phyloP scores from a whole-genome alignment of 2,329 filamentous ascomycete genomes.

The Rhinocladiella similis region DNA sequence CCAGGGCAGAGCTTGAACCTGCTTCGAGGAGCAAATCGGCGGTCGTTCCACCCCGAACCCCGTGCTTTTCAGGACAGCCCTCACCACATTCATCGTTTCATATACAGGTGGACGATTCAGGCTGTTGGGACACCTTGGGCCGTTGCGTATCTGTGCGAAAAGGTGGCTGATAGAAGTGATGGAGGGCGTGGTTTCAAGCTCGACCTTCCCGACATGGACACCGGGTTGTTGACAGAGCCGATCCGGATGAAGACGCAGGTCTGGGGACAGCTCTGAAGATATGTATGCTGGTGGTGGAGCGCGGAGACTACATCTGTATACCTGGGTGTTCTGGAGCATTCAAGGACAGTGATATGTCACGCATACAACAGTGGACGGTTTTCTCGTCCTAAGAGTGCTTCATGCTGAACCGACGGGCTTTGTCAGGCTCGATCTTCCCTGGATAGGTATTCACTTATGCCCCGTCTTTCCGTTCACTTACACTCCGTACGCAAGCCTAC shows the following conservation, averaged over 20 bases:
- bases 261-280: conserved; percentile 6
- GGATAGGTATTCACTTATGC: too few species aligned
- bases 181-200: conserved; percentile 15
- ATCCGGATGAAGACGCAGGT: conserved; percentile 13
- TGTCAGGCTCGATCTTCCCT: too few species aligned
- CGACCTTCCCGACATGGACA: conserved; percentile 12
- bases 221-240: conserved; percentile 15
- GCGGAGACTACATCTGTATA: not conserved
- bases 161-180: conserved; percentile 11
- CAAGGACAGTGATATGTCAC: too few species aligned
- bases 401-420: too few species aligned
- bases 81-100: conserved; percentile 17
- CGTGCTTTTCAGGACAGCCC: conserved; percentile 15
- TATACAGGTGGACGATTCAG: conserved; percentile 23
- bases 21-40: not conserved
- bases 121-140: conserved; percentile 18
- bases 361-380: too few species aligned
- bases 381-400: too few species aligned
- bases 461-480: too few species aligned
- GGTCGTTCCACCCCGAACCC: conserved; percentile 18
- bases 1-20: not conserved
- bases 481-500: too few species aligned
- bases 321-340: too few species aligned
- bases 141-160: conserved; percentile 21
- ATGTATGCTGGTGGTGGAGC: not conserved